Base-by-base conservation (phyloP, 1,139 yeast genomes). In the Pichia sp. region DNA sequence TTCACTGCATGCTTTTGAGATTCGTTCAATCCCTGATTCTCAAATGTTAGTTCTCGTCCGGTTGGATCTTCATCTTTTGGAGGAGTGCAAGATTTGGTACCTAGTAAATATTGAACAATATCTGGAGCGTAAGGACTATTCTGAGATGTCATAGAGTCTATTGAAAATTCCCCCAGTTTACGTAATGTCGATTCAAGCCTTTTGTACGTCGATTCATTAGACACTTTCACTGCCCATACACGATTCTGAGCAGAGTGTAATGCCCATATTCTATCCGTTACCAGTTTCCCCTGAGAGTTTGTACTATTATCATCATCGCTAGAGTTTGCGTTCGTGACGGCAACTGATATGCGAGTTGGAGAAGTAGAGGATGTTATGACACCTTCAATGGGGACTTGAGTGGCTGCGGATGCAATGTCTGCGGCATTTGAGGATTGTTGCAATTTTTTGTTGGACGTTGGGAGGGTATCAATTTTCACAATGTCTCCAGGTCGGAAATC, bases 121-220 rank as follows among this genome's bases (percentile, higher is more conserved):
- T 29, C 32, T 13, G 42, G 42, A 4, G 42, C 42, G 29, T 29
- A 33, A 12, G 33, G 38, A 9, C 22, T 23, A 13, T 31, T 29
- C 5, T n/a, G n/a, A n/a, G n/a, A n/a, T n/a, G 38, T 31, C 5
- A 62, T 41, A 8, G 51, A 39, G 6, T 40, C 46, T 39, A 62
- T 44, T 58, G 62, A 46, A 56, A 74, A 50, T 42, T 77, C 82
- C 10, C 64, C 58, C n/a, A 84, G 61, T 48, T 77, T 81, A 30
- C 78, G 69, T 76, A 88, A 65, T 1, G 94, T 77, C 14, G 82
- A 74, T 35, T 77, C 74, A 95, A 91, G 86, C 44, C 96, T 56
- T 46, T 77, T 77, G 50, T 80, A 83, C 0, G 88, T 80, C 10
- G 77, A 64, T 6, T 82, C 74, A 60, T 73, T 85, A 41, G 79